Evolutionary conservation across 73 alveolate species (phyloP), one percentile per base, ranked within the genome.

Genomic region (Paramecium primaurelia): DNA sequence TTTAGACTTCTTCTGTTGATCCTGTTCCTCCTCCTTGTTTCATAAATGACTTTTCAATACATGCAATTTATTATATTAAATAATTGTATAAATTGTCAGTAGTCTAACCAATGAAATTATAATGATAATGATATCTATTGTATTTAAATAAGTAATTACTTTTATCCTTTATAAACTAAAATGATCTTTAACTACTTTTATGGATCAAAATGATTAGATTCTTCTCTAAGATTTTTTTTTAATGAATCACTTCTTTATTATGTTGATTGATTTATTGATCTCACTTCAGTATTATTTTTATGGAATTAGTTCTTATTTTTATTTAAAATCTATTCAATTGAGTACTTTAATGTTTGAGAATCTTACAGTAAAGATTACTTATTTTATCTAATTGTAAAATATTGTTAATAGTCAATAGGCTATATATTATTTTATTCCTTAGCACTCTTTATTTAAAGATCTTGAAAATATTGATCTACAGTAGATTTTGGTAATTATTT

Each of bases 1-100:
- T 80, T 8, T 40, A n/a, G 9, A 40, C 54, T 80, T 28, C 73
- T 25, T 80, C 91, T 4, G 91, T 80, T 18, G 91, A 80, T 42
- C 73, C 73, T 25, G 91, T 80, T 10, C 71, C 91, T 18, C 91
- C 91, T 18, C 58, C 87, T 73, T 34, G 22, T 18, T 80, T 80
- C 73, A 47, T 42, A 30, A 47, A 45, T 6, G 47, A 26, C 30
- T 47, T 80, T 80, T 80, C 91, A 11, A 80, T 80, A 11, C 71
- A 45, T 0, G 77, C 91, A 20, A 80, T 80, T 47, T 80, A 47
- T 44, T 80, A 26, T 7, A 80, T 80, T 32, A 80, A 49, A 80
- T 80, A 80, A 49, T 80, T 80, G 34, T 80, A 80, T 42, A 80
- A 44, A 10, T 80, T 28, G 49, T 80, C 91, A 25, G 91, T 80